Evolutionary conservation across 176 grass and related monocot species (phyloP).

Genomic region (Cenchrus americanus): DNA sequence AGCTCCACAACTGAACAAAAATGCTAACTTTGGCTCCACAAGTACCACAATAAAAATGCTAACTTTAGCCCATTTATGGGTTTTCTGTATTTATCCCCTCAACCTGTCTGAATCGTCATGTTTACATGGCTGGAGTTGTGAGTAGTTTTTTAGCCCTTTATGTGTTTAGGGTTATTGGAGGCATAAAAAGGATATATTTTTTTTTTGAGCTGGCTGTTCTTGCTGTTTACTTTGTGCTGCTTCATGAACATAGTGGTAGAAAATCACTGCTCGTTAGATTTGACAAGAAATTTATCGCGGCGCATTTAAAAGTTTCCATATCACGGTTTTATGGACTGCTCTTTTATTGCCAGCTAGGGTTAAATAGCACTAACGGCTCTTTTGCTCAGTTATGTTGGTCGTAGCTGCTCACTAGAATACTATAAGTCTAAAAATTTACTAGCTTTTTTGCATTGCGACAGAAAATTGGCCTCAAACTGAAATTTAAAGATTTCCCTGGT

Average conservation of each 20-base stretch:
- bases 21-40: conserved; percentile 9
- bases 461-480: not conserved
- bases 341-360: not conserved
- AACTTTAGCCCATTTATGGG: conserved; percentile 36
- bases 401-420: not conserved
- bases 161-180: not conserved
- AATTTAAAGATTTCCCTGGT: not conserved
- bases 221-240: not conserved
- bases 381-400: not conserved
- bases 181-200: conserved; percentile 10
- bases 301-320: not conserved
- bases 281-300: not conserved
- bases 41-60: not conserved
- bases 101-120: not conserved
- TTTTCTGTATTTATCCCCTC: not conserved
- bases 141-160: conserved; percentile 23
- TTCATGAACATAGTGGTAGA: not conserved
- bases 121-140: not conserved
- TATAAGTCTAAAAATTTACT: not conserved
- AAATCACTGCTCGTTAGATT: not conserved
- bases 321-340: not conserved
- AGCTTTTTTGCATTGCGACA: not conserved
- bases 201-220: not conserved
- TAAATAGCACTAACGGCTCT: not conserved
- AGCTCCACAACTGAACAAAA: not conserved